Conservation (phyloP, 148 eudicot species). For the Fagopyrum tataricum region DNA sequence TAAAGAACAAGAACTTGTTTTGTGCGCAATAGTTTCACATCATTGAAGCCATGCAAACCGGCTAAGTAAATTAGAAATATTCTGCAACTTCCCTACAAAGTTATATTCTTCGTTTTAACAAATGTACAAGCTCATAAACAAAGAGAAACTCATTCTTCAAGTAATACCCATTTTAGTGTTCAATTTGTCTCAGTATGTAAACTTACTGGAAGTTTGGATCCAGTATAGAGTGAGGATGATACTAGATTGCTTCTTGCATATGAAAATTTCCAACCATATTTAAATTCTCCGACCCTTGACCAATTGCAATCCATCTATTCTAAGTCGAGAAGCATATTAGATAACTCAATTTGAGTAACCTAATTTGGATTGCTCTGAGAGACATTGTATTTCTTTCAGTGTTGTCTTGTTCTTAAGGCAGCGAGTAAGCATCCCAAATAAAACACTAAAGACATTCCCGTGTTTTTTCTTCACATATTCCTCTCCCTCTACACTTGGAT, state of each 20-base stretch:
- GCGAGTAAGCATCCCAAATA: not conserved
- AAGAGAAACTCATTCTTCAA: not conserved
- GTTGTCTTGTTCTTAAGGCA: not conserved
- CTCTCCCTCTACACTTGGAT: not conserved
- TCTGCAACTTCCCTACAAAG: not conserved
- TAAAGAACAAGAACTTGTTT: conserved; percentile 6
- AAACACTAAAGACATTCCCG: not conserved
- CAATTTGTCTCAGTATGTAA: not conserved
- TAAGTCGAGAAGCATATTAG: not conserved
- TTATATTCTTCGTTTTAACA: not conserved
- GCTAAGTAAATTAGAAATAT: not conserved
- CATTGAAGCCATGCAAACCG: not conserved
- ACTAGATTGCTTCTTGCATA: not conserved
- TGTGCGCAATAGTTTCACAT: not conserved
- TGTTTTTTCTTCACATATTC: not conserved
- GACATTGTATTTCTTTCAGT: not conserved
- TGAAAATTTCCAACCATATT: not conserved
- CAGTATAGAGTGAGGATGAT: not conserved
- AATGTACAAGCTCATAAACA: not conserved
- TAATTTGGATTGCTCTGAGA: not conserved
- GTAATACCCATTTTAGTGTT: not conserved
- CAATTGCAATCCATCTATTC: not conserved
- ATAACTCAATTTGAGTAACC: not conserved
- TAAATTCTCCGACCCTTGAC: not conserved
- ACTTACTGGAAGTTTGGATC: not conserved